These are phyloP conservation scores for Fonsecaea multimorphosa DNA, from an alignment of 2,329 filamentous ascomycete genomes.

Conservation along the genomic window DNA sequence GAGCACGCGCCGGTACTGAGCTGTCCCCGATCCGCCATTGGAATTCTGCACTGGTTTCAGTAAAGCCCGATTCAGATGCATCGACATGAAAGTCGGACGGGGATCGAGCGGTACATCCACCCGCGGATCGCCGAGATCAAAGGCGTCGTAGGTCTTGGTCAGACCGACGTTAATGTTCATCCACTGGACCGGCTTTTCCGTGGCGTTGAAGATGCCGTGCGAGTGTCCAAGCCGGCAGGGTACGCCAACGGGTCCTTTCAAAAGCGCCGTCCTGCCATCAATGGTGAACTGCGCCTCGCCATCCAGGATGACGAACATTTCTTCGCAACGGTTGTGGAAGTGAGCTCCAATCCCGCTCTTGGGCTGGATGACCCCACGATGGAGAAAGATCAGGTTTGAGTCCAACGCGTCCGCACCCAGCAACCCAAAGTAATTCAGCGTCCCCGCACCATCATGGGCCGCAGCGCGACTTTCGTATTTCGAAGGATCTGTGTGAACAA, in stretches of 20 bases:
- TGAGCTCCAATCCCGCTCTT: slow-evolving; percentile 6
- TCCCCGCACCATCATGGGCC: neutral
- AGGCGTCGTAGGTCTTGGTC: slow-evolving; percentile 12
- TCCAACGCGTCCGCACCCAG: slow-evolving; percentile 3
- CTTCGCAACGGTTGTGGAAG: slow-evolving; percentile 11
- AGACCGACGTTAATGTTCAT: slow-evolving; percentile 8
- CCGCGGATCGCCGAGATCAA: slow-evolving; percentile 6
- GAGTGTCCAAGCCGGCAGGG: slow-evolving; percentile 4
- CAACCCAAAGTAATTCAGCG: neutral
- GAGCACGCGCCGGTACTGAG: slow-evolving; percentile 4
- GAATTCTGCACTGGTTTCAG: slow-evolving; percentile 1
- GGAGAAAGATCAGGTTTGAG: slow-evolving; percentile 9
- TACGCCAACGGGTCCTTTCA: slow-evolving; percentile 4
- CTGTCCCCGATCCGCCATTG: neutral
- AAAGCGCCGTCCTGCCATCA: slow-evolving; percentile 6
- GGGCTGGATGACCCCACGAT: neutral
- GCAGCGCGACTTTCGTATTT: neutral
- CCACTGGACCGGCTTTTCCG: slow-evolving; percentile 8
- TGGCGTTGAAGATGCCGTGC: slow-evolving; percentile 6
- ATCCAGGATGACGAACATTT: slow-evolving; percentile 11
- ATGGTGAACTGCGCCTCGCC: slow-evolving; percentile 12
- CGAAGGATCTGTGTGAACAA: too few species aligned
- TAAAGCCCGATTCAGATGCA: slow-evolving; percentile 1
- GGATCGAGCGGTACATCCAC: slow-evolving; percentile 6
- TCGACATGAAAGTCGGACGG: slow-evolving; percentile 7